Percentiles rank a stretch among this genome's conserved stretches.
Evolutionary conservation across 257 asterid species (phyloP).

Genomic region (Nicotiana noctiflora): DNA sequence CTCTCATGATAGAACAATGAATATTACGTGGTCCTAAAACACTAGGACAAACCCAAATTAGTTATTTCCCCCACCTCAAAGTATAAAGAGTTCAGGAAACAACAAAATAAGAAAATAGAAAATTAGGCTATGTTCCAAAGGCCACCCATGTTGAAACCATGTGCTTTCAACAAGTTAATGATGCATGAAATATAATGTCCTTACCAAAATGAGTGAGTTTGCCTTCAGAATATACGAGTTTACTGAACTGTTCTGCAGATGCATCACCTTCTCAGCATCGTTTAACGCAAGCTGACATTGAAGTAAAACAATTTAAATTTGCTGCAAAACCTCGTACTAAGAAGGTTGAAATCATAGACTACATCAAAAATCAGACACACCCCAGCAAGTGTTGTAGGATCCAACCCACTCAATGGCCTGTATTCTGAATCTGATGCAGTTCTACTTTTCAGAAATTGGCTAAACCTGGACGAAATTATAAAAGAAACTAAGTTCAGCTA

Average conservation of each 20-base stretch:
- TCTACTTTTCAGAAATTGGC: constrained; percentile 69
- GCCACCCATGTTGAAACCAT: constrained; percentile 9
- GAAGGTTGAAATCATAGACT: constrained; percentile 2
- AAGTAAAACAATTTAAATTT: constrained; percentile 4
- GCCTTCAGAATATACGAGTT: constrained; percentile 69
- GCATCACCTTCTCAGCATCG: constrained; percentile 88
- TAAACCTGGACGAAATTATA: constrained; percentile 37
- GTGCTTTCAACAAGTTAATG: neutral
- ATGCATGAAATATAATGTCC: constrained; percentile 10
- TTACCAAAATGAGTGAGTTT: constrained; percentile 84
- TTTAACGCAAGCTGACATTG: constrained; percentile 74
- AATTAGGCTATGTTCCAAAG: neutral
- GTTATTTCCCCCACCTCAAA: neutral
- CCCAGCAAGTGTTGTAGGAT: constrained; percentile 93
- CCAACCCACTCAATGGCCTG: constrained; percentile 81
- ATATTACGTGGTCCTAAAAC: neutral
- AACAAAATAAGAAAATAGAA: too few relatives aligned
- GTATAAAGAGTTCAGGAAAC: neutral
- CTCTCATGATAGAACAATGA: neutral
- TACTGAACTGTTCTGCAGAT: constrained; percentile 32
- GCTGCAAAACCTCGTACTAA: neutral
- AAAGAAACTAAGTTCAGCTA: neutral
- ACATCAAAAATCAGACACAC: constrained; percentile 28
- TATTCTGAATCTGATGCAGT: constrained; percentile 74
- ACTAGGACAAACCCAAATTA: neutral